Evolutionary conservation across 345 rosid species (phyloP), one percentile per base, ranked within the genome.

Genomic region (Geranium brycei): DNA sequence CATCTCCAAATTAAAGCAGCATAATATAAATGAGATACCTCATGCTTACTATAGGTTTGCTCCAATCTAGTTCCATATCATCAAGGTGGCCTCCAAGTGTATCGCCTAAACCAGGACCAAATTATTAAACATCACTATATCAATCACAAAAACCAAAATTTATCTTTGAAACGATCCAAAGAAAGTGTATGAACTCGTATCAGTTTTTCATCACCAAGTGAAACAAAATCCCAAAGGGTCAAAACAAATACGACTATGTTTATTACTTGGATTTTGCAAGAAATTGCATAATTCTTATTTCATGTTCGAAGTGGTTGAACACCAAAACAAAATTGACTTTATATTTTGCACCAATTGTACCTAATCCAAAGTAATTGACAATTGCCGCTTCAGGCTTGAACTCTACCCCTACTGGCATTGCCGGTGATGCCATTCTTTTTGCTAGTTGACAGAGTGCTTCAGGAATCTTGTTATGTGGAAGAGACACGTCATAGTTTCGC

Each of bases 61-160:
- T 89, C 99, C 96, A 93, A 67, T 89, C 97, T 19, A 73, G 86
- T 82, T 92, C 98, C 98, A 89, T 89, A 68, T 89, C 99, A 79
- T 89, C 99, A 67, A 87, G 82, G 74, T 93, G 99, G 30, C 97
- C 99, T 61, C 98, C 98, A 38, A 92, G 87, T 35, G 93, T 75
- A 82, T 89, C 98, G 61, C 91, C 98, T 93, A 75, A 67, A 63
- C 63, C 72, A 31, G 57, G 19, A 66, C 57, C 4, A 1, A 16
- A 69, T 1, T 13, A 2, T 18, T 55, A 35, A 1, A 35, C 41
- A 35, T 7, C 2, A 7, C 41, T 4, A 35, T 4, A 1, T 35
- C 41, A 35, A 35, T 35, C 5, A 35, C 41, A 35, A 35, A 35
- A 35, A 4, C 10, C 10, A 35, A 4, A 4, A 35, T 35, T 35